Evolutionary conservation across 1,139 yeast genomes (phyloP).

Genomic region (Taphrina populina): DNA sequence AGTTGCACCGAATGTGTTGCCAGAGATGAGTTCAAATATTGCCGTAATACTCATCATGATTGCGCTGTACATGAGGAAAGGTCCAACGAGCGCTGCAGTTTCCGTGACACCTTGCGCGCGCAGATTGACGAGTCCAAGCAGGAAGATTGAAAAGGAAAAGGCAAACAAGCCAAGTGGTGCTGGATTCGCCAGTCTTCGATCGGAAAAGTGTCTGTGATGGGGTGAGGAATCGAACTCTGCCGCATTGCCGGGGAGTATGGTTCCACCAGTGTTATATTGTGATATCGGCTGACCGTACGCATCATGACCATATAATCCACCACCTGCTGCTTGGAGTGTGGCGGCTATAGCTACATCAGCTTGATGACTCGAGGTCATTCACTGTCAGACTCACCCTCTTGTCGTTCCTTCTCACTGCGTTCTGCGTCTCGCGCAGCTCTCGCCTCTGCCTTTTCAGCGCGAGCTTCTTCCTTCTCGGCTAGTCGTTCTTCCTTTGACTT

Average conservation of each 20-base stretch:
- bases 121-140: constrained; percentile 20
- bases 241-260: constrained; percentile 1
- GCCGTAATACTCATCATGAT: constrained; percentile 21
- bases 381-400: constrained; percentile 1
- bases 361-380: too few species aligned
- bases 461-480: constrained; percentile 15
- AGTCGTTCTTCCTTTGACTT: constrained; percentile 23
- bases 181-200: constrained; percentile 18
- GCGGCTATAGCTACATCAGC: neutral
- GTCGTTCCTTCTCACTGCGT: constrained; percentile 1
- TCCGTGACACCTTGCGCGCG: constrained; percentile 10
- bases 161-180: constrained; percentile 25
- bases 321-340: neutral
- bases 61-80: constrained; percentile 18
- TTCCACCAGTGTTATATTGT: constrained; percentile 2
- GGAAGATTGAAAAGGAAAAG: constrained; percentile 14
- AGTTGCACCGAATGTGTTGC: constrained; percentile 23
- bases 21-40: constrained; percentile 14
- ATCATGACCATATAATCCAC: neutral
- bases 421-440: constrained; percentile 2
- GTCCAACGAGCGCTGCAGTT: constrained; percentile 9
- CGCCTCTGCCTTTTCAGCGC: constrained; percentile 6
- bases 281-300: constrained; percentile 5
- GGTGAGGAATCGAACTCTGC: constrained; percentile 11
- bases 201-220: constrained; percentile 15